Percentiles rank a stretch among this genome's conserved stretches.
Conservation (phyloP, 169 alveolate genomes). For the Plasmodium chabaudi region DNA sequence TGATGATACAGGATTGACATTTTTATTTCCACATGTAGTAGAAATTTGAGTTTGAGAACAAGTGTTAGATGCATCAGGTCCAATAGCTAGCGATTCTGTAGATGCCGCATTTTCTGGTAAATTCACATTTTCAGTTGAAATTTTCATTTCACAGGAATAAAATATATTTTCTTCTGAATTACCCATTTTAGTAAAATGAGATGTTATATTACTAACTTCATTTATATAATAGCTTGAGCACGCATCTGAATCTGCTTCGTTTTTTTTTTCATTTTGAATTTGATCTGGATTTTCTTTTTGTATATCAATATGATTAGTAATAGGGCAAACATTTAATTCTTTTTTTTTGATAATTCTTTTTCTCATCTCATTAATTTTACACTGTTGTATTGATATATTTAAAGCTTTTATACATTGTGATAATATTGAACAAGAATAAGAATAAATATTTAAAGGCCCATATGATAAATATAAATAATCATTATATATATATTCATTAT, state of each 20-base stretch:
- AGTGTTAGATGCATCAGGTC: too few relatives aligned
- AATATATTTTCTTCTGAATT: neutral
- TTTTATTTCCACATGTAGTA: too few relatives aligned
- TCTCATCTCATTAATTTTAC: slow-evolving; percentile 53
- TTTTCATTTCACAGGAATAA: neutral
- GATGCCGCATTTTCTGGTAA: too few relatives aligned
- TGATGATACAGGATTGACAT: too few relatives aligned
- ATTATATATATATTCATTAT: slow-evolving; percentile 51
- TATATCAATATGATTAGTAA: too few relatives aligned
- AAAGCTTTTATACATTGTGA: slow-evolving; percentile 67
- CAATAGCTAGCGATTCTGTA: too few relatives aligned
- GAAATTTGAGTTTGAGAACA: too few relatives aligned
- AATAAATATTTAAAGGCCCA: slow-evolving; percentile 58
- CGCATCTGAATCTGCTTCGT: neutral
- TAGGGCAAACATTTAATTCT: neutral
- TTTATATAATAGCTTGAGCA: neutral
- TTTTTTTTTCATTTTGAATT: slow-evolving; percentile 12
- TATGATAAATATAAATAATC: slow-evolving; percentile 48
- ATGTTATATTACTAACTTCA: neutral
- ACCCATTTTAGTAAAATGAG: neutral
- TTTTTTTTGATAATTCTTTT: slow-evolving; percentile 21
- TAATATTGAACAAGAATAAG: slow-evolving; percentile 54
- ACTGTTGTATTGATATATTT: slow-evolving; percentile 68
- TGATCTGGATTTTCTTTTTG: neutral
- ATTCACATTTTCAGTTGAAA: too few relatives aligned